A percentile compares a stretch with the other conserved stretches of the same genome.
These are phyloP conservation scores for Cladophialophora carrionii DNA, from an alignment of 2,329 filamentous ascomycete genomes.

Conservation along the genomic window DNA sequence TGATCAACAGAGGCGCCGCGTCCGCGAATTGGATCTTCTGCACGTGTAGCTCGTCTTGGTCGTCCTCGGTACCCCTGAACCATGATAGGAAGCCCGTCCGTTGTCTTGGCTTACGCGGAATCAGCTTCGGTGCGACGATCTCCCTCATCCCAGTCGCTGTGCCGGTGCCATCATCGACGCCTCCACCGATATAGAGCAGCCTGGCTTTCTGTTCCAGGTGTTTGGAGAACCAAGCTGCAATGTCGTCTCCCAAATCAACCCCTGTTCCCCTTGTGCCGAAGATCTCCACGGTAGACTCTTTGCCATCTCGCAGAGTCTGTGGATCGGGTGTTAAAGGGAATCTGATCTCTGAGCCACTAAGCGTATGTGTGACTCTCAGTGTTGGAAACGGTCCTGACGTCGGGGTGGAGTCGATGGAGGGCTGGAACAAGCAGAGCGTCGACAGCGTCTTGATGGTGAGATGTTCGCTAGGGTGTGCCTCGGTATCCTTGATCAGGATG, in stretches of 20 bases:
- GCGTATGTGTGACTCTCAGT: slow-evolving; percentile 1
- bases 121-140: slow-evolving; percentile 14
- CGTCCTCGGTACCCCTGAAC: not conserved
- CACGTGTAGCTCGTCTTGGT: slow-evolving; percentile 11
- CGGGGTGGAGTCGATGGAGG: not conserved
- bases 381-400: not conserved
- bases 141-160: slow-evolving; percentile 6
- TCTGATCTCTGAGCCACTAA: slow-evolving; percentile 7
- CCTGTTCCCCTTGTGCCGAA: slow-evolving; percentile 17
- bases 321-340: slow-evolving; percentile 2
- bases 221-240: slow-evolving; percentile 19
- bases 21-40: slow-evolving; percentile 26
- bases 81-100: slow-evolving; percentile 11
- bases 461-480: slow-evolving; percentile 1
- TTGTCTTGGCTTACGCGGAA: slow-evolving; percentile 13
- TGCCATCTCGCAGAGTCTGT: not conserved
- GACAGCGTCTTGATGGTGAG: slow-evolving; percentile 26
- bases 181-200: slow-evolving; percentile 16
- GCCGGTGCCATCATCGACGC: not conserved
- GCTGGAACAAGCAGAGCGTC: slow-evolving; percentile 22
- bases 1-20: slow-evolving; percentile 19
- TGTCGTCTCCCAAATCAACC: slow-evolving; percentile 18
- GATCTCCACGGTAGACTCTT: slow-evolving; percentile 13
- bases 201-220: slow-evolving; percentile 18
- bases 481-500: slow-evolving; percentile 18